These are phyloP conservation scores for Phytophthora pseudosyringae DNA, from an alignment of 352 stramenopile genomes.

Conservation along the genomic window DNA sequence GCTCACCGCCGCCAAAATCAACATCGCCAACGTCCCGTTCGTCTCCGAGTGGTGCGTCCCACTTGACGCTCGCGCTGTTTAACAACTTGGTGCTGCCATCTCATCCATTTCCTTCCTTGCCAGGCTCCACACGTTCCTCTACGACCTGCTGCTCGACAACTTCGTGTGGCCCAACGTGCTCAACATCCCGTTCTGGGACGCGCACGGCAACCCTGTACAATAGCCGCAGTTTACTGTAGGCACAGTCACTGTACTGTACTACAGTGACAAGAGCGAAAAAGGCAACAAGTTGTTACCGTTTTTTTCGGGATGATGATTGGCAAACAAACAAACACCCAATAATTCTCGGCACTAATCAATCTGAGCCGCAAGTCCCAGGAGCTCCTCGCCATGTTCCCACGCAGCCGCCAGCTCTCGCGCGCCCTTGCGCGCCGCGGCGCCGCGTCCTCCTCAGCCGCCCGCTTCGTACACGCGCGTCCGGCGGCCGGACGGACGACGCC, in stretches of 20 bases:
- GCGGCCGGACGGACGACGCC: not conserved
- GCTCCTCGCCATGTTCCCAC: constrained; percentile 32
- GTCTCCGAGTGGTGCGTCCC: constrained; percentile 73
- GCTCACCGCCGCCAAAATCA: constrained; percentile 84
- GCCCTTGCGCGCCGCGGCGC: constrained; percentile 31
- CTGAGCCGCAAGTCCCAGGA: constrained; percentile 12
- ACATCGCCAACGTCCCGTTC: constrained; percentile 83
- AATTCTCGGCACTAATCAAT: constrained; percentile 16
- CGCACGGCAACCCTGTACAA: constrained; percentile 34
- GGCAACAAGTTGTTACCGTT: constrained; percentile 11
- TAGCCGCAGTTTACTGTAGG: not conserved
- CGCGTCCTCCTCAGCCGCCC: constrained; percentile 7
- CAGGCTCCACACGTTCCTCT: constrained; percentile 81
- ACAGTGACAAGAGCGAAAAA: not conserved
- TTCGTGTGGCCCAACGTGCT: constrained; percentile 82
- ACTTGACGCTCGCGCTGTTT: constrained; percentile 1
- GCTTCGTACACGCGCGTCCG: constrained; percentile 24
- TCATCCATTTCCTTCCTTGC: not conserved
- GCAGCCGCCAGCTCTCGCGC: constrained; percentile 37
- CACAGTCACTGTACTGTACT: not conserved
- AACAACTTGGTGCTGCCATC: constrained; percentile 10
- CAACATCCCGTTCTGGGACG: constrained; percentile 74
- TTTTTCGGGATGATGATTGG: constrained; percentile 10
- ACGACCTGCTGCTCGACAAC: constrained; percentile 77
- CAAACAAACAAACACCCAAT: constrained; percentile 8